A percentile compares a stretch with the other conserved stretches of the same genome.
Evolutionary conservation across 805 yeast species (phyloP).

Genomic region (Suhomyces vadensis): DNA sequence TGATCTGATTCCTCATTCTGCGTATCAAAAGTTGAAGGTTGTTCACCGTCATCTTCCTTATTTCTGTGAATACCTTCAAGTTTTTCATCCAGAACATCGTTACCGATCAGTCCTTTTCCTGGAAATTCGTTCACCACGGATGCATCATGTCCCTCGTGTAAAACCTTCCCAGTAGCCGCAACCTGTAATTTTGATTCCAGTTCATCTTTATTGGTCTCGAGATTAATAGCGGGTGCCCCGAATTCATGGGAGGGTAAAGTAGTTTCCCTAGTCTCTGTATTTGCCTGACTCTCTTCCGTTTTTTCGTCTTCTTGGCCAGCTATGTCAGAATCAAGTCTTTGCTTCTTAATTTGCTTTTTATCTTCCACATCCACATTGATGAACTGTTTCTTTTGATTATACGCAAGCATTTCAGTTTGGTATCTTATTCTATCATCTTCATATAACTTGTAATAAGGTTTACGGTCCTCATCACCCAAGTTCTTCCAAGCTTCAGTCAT

Average conservation of each 20-base stretch:
- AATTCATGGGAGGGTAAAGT: background rate
- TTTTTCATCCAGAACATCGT: background rate
- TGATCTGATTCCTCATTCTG: background rate
- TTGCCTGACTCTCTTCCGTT: slow-evolving; percentile 4
- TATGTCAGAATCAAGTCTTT: slow-evolving; percentile 9
- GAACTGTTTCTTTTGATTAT: slow-evolving; percentile 34
- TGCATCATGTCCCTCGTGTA: background rate
- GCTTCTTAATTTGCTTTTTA: slow-evolving; percentile 7
- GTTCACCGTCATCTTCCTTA: background rate
- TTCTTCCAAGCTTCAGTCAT: slow-evolving; percentile 86
- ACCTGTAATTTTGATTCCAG: background rate
- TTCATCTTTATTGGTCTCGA: background rate
- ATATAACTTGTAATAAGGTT: slow-evolving; percentile 71
- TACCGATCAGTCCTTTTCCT: background rate
- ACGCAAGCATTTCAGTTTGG: slow-evolving; percentile 65
- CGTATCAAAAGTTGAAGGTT: background rate
- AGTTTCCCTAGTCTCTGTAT: background rate
- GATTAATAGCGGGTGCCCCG: background rate
- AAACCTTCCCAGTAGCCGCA: too few relatives aligned
- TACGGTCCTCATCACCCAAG: slow-evolving; percentile 65
- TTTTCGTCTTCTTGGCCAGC: slow-evolving; percentile 11
- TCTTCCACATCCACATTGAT: slow-evolving; percentile 7
- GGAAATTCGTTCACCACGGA: slow-evolving; percentile 1
- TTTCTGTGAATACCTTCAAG: too few relatives aligned
- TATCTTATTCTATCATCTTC: slow-evolving; percentile 80